These are phyloP conservation scores for Carex cristatella DNA, from an alignment of 176 grass and related monocot species.

Conservation along the genomic window DNA sequence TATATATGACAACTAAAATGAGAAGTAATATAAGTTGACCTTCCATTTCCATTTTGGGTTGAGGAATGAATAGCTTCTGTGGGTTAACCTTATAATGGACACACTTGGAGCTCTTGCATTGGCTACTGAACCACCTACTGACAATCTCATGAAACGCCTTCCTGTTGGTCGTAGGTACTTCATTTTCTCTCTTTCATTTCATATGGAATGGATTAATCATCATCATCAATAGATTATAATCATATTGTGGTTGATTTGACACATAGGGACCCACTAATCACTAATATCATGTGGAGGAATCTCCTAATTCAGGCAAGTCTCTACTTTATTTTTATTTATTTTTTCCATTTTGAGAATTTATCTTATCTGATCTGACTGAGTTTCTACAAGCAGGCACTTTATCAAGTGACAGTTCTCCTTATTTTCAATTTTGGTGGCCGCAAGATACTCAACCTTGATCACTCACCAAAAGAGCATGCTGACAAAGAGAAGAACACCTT, in stretches of 20 bases:
- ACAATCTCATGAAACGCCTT: slow-evolving; percentile 84
- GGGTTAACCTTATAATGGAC: slow-evolving; percentile 99
- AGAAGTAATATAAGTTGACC: background rate
- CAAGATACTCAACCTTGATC: slow-evolving; percentile 47
- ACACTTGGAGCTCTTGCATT: slow-evolving; percentile 95
- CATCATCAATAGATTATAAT: background rate
- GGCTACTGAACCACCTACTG: slow-evolving; percentile 85
- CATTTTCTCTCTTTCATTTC: background rate
- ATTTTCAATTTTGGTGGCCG: slow-evolving; percentile 65
- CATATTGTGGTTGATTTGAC: slow-evolving; percentile 7
- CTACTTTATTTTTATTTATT: slow-evolving; percentile 2
- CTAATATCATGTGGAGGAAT: slow-evolving; percentile 99
- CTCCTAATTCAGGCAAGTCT: slow-evolving; percentile 70
- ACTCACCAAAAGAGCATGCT: slow-evolving; percentile 38
- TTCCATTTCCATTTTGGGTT: background rate
- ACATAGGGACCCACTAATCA: slow-evolving; percentile 80
- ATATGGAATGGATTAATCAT: background rate
- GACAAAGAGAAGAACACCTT: slow-evolving; percentile 84
- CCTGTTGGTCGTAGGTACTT: slow-evolving; percentile 96
- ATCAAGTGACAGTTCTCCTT: slow-evolving; percentile 79
- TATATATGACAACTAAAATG: background rate
- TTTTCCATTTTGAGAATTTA: slow-evolving; percentile 5
- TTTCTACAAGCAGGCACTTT: slow-evolving; percentile 50
- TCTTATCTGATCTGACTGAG: background rate
- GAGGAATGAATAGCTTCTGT: slow-evolving; percentile 67